A percentile compares a stretch with the other conserved stretches of the same genome.
These are phyloP conservation scores for Davidsoniella eucalypti DNA, from an alignment of 2,329 filamentous ascomycete genomes.

Conservation along the genomic window DNA sequence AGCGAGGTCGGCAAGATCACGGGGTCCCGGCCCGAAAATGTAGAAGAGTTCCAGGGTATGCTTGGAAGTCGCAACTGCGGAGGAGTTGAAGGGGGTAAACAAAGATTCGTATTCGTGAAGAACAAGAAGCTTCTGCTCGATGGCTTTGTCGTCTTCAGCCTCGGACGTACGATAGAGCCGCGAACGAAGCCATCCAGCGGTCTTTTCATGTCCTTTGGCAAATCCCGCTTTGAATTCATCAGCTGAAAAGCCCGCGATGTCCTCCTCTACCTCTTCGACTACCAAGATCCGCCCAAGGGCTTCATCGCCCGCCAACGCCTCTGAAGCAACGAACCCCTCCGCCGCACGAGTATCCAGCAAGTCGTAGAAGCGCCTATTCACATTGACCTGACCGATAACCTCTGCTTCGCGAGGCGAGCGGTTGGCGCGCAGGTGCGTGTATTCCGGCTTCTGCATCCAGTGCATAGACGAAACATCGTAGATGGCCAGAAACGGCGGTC, in stretches of 20 bases:
- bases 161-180: constrained; percentile 50
- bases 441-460: constrained; percentile 52
- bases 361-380: constrained; percentile 57
- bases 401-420: constrained; percentile 36
- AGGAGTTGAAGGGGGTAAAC: too few species aligned
- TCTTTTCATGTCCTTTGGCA: background rate
- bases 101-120: constrained; percentile 51
- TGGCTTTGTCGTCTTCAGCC: constrained; percentile 37
- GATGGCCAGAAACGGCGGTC: constrained; percentile 62
- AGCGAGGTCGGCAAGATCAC: constrained; percentile 46
- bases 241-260: constrained; percentile 30
- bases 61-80: constrained; percentile 35
- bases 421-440: constrained; percentile 46
- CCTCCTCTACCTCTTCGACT: constrained; percentile 37
- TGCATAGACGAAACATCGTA: constrained; percentile 70
- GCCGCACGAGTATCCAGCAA: constrained; percentile 39
- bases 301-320: constrained; percentile 41
- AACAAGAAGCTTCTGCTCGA: constrained; percentile 40
- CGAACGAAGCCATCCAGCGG: constrained; percentile 60
- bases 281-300: constrained; percentile 45
- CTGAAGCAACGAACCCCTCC: constrained; percentile 40
- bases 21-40: constrained; percentile 58
- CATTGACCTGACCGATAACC: constrained; percentile 40
- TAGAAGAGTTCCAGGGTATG: constrained; percentile 60
- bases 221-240: too few species aligned